Evolutionary conservation across 129 eudicot genomes (phyloP), one percentile per base, ranked within the genome.

Genomic region (Arctium minus): DNA sequence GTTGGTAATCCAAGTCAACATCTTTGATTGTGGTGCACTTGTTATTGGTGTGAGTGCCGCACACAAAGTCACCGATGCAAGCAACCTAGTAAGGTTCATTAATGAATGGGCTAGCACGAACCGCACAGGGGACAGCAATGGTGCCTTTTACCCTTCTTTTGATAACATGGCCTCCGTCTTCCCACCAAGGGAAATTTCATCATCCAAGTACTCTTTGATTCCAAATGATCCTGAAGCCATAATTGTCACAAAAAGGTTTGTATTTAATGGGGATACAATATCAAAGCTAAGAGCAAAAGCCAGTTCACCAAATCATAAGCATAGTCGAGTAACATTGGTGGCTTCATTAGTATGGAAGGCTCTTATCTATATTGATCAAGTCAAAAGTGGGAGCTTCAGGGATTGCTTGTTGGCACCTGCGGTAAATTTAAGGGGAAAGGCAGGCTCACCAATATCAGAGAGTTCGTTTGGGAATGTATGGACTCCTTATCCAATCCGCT

Each of bases 11-110:
- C 92, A 91, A 65, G 86, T 85, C 27, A 91, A 77, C 40, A 35
- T 82, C 40, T 91, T 91, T 46, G 68, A 48, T 3, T 88, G 92
- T 75, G 91, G 92, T 32, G 84, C 91, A 5, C 76, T 88, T 50
- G 88, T 56, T 11, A 83, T 91, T 48, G 91, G 91, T 38, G 86
- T 86, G 18, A 85, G 83, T 79, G 72, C 82, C 35, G 83, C 91
- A 17, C 95, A 91, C 50, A 75, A 81, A 74, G 76, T 89, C 64
- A 88, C 85, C 17, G 92, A 91, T 65, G 84, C 39, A 4, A 18
- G 67, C 65, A 78, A 77, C 17, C 76, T 89, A 44, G 36, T 77
- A 38, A 79, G 75, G 70, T 87, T 87, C 38, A 30, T 83, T 44
- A 87, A 83, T 8, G 48, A 75, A 74, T 87, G 89, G 89, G 89